A percentile compares a stretch with the other conserved stretches of the same genome.
Conservation (phyloP, 2,329 filamentous ascomycete species). For the Apiospora phragmitis region DNA sequence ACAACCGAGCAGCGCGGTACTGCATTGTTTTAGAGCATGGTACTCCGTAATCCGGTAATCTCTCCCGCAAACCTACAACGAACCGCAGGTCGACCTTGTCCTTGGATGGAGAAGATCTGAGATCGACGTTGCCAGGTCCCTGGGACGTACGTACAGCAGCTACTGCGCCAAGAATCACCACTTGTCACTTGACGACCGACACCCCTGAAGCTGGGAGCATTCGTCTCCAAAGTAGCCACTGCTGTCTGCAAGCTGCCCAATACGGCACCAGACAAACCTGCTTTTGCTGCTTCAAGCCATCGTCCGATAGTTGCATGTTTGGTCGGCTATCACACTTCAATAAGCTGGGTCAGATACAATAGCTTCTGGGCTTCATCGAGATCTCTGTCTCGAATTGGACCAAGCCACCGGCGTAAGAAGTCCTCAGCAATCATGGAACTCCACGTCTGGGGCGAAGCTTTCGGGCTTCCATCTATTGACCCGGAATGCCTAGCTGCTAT, state of each 20-base stretch:
- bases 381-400: background rate
- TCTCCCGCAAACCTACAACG: background rate
- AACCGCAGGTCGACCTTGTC: background rate
- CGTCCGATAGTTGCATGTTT: background rate
- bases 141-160: background rate
- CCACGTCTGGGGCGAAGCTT: constrained; percentile 88
- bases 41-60: background rate
- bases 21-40: background rate
- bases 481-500: constrained; percentile 85
- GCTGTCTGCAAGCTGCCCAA: background rate
- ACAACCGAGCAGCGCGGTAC: background rate
- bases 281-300: background rate
- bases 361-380: constrained; percentile 8
- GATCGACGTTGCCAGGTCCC: constrained; percentile 2
- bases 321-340: background rate
- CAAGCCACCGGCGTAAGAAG: background rate
- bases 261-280: background rate
- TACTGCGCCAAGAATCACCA: background rate
- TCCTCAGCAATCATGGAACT: constrained; percentile 59
- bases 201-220: background rate
- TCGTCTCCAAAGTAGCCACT: background rate
- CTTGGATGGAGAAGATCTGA: background rate
- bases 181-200: background rate
- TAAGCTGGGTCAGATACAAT: background rate
- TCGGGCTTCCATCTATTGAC: constrained; percentile 86